Conservation (phyloP, 192 early-diverging fungal species). For the Coemansia umbellata region DNA sequence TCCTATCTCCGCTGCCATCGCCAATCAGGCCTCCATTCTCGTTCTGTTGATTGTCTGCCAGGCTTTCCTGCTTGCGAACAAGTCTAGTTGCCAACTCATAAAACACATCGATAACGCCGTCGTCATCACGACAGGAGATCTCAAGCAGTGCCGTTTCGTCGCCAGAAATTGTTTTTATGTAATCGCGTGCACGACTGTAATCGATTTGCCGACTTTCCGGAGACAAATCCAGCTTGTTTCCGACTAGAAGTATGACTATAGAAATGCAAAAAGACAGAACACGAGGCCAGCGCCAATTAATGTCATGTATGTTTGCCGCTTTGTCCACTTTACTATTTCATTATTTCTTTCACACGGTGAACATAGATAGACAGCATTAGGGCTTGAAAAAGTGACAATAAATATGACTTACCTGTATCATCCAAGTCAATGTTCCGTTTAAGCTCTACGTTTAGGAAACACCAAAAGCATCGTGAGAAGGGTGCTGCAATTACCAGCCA, state of each 20-base stretch:
- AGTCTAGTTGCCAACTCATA: conserved; percentile 40
- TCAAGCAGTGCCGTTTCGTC: conserved; percentile 61
- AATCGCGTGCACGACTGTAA: conserved; percentile 57
- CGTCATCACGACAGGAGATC: conserved; percentile 69
- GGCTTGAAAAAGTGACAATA: too few species aligned
- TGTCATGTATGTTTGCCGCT: too few species aligned
- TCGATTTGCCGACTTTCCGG: conserved; percentile 56
- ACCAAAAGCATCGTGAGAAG: too few species aligned
- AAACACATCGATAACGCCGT: conserved; percentile 54
- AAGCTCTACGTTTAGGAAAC: conserved; percentile 54
- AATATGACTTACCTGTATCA: conserved; percentile 55
- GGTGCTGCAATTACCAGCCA: too few species aligned
- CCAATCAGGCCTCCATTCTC: conserved; percentile 16
- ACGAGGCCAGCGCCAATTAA: neutral
- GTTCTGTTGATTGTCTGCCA: conserved; percentile 3
- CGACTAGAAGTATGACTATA: conserved; percentile 67
- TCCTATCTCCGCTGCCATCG: conserved; percentile 9
- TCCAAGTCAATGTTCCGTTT: conserved; percentile 63
- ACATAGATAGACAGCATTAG: too few species aligned
- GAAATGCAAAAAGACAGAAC: neutral
- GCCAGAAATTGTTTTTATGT: conserved; percentile 58
- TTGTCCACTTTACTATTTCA: too few species aligned
- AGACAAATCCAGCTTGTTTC: conserved; percentile 70
- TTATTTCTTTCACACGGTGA: too few species aligned
- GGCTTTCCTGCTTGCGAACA: conserved; percentile 20